Base-by-base conservation (phyloP, 805 yeast species). In the Lipomyces lipofer region DNA sequence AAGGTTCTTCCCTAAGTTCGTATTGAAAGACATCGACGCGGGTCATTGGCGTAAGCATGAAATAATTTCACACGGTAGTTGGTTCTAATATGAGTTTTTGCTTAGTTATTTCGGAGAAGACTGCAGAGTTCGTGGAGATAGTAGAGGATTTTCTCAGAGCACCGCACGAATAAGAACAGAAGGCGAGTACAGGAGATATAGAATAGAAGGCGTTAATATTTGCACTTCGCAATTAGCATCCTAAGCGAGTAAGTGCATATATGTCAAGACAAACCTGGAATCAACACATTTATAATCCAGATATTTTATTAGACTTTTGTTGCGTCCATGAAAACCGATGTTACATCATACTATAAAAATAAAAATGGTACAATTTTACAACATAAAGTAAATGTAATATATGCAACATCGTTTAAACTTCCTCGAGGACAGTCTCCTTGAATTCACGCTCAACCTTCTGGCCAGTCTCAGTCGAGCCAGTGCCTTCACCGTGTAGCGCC, bases 361-460 rank as follows among this genome's bases (percentile, higher is more conserved):
- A n/a, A n/a, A n/a, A n/a, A n/a, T n/a, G n/a, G 28, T 38, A 46
- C 39, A 45, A 35, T 36, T 15, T 45, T 30, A 44, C 49, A 52
- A 40, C 35, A 44, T 38, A 29, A 53, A 36, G 40, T 39, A 36
- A 53, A 53, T 39, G 45, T 39, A 43, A 38, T 29, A 38, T 13
- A 27, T 22, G 33, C 21, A 35, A 24, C 15, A 17, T 36, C 33
- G 19, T 72, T 85, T 89, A 92, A 75, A 92, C 98, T 74, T 92
- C 75, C 84, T 92, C 98, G 79, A 94, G 89, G 75, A 94, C 89
- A 77, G 88, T 97, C 78, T 92, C 99, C 84, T 92, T 91, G 95
- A 90, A 92, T 78, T 95, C 96, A 68, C 85, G 75, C 69, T 86
- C 77, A 73, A 92, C 92, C 79, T 91, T 91, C 87, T 92, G 91